Base-by-base conservation (phyloP, 331 rosid species). In the Erythrophleum ivorense region DNA sequence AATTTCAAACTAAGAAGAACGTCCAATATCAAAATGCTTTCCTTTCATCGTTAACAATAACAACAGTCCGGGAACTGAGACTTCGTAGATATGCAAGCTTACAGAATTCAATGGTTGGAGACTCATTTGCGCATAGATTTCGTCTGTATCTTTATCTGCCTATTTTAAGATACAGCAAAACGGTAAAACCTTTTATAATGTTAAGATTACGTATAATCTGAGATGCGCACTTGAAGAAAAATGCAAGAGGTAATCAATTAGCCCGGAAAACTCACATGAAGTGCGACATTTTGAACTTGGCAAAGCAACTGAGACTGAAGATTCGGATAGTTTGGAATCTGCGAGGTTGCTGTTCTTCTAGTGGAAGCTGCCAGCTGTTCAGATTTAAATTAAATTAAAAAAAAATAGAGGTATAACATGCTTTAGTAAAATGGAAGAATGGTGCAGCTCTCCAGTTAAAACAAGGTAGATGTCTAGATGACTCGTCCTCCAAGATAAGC, bases 121-220 rank as follows among this genome's bases (percentile, higher is more conserved):
- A 80, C 91, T 87, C 97, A 96, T 96, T 83, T 96, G 99, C 46
- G 99, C 97, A 77, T 90, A 96, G 85, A 96, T 94, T 86, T 96
- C 99, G 48, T 96, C 99, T 1, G 98, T 89, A 7, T 96, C 99
- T 83, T 89, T 94, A 83, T 96, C 97, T 33, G 99, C 97, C 98
- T 96, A 77, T 86, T 18, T 81, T 53, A 75, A 67, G 54, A 85
- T 71, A 74, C 41, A 84, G 71, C 9, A 24, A 21, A 73, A 38
- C 45, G 70, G 52, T 57, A 36, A 72, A 41, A 69, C 21, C 1
- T 15, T 40, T 48, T 0, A 16, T 33, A 7, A 6, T 5, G 48
- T 2, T 14, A 52, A 3, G 41, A 34, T 34, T 53, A 50, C 34
- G 62, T 60, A 53, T 79, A 33, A 49, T 7, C 52, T 21, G 43